phyloP scores from a whole-genome alignment of 352 stramenopile species.

The Pseudoperonospora humuli region DNA sequence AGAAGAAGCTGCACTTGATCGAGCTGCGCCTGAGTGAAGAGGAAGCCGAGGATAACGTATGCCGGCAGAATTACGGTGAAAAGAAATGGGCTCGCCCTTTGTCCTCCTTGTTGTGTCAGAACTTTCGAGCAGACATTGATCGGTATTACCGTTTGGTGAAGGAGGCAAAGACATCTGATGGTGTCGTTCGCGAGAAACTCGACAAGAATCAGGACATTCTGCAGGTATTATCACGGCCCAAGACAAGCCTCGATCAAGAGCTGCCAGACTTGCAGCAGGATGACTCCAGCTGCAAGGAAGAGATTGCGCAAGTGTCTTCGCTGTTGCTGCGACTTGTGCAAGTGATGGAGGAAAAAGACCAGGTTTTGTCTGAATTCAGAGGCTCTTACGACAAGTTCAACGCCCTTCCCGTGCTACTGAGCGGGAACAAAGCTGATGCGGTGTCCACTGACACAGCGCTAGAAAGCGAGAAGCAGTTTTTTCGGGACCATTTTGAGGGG shows the following conservation, averaged over 20 bases:
- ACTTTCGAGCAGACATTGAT: constrained; percentile 58
- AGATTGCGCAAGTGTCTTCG: constrained; percentile 36
- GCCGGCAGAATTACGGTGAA: constrained; percentile 55
- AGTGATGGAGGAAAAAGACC: constrained; percentile 55
- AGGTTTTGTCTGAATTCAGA: constrained; percentile 43
- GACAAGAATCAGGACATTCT: constrained; percentile 28
- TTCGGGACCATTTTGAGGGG: constrained; percentile 46
- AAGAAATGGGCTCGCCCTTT: constrained; percentile 45
- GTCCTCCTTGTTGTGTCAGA: constrained; percentile 44
- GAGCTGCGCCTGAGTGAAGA: constrained; percentile 49
- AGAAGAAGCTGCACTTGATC: constrained; percentile 48
- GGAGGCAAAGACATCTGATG: constrained; percentile 60
- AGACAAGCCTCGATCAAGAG: constrained; percentile 48
- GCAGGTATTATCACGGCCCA: constrained; percentile 33
- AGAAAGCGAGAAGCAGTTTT: constrained; percentile 49
- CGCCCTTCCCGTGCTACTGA: constrained; percentile 41
- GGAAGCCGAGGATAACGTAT: constrained; percentile 61
- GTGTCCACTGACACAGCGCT: constrained; percentile 28
- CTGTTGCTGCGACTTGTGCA: constrained; percentile 47
- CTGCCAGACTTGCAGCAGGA: constrained; percentile 39
- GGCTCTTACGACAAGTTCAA: constrained; percentile 55
- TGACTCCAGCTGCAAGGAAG: constrained; percentile 45
- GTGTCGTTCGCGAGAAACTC: constrained; percentile 50
- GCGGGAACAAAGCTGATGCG: constrained; percentile 14
- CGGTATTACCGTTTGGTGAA: constrained; percentile 69